Percentiles rank a stretch among this genome's conserved stretches.
Evolutionary conservation across 2,329 filamentous ascomycete species (phyloP).

Genomic region (Phialemoniopsis sp.): DNA sequence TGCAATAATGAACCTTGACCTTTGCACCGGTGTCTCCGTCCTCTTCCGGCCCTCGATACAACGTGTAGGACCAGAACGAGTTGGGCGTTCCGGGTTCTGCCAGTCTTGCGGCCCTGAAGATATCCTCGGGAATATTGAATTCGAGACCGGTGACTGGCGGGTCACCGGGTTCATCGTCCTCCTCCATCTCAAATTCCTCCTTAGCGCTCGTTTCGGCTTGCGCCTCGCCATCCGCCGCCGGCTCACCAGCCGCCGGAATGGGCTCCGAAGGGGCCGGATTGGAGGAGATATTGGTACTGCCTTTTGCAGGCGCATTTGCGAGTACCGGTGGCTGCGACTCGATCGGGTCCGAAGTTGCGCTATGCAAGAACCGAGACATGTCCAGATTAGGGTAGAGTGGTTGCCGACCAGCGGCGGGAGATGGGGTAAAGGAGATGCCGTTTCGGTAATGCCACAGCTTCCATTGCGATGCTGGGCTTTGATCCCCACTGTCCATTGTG

Average conservation of each 20-base stretch:
- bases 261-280: too few species aligned
- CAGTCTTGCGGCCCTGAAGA: slow-evolving; percentile 43
- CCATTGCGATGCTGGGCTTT: slow-evolving; percentile 4
- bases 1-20: slow-evolving; percentile 76
- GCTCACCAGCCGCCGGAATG: not conserved
- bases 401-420: slow-evolving; percentile 7
- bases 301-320: too few species aligned
- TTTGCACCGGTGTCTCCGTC: slow-evolving; percentile 38
- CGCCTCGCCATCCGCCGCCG: too few species aligned
- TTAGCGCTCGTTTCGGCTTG: not conserved
- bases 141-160: slow-evolving; percentile 32
- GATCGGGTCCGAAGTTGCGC: not conserved
- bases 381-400: slow-evolving; percentile 15
- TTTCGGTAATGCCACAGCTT: slow-evolving; percentile 30
- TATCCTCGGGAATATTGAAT: slow-evolving; percentile 41
- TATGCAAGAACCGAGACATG: slow-evolving; percentile 7
- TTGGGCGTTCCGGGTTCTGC: slow-evolving; percentile 35
- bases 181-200: not conserved
- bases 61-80: slow-evolving; percentile 64
- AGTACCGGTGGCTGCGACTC: too few species aligned
- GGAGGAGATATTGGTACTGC: too few species aligned
- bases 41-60: slow-evolving; percentile 55
- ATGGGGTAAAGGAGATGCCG: slow-evolving; percentile 30
- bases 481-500: too few species aligned
- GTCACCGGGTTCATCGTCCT: slow-evolving; percentile 11